Percentiles rank a stretch among this genome's conserved stretches.
phyloP scores from a whole-genome alignment of 768 basidiomycete genomes.

The Gymnopilus dilepis region DNA sequence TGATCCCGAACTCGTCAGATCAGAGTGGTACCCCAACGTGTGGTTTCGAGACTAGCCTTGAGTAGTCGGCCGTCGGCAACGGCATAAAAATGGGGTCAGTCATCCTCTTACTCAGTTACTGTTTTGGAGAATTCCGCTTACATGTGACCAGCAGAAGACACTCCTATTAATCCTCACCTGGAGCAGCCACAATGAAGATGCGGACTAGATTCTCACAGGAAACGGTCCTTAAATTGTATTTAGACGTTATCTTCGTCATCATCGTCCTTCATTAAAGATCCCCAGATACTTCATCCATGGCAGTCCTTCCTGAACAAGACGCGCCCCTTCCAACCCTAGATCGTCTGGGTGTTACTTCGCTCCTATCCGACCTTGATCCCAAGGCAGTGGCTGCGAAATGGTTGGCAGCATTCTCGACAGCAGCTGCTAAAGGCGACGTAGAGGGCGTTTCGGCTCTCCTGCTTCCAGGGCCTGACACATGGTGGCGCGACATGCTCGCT shows the following conservation, averaged over 20 bases:
- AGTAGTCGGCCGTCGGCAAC: neutral
- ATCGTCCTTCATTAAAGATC: neutral
- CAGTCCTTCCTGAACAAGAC: slow-evolving; percentile 14
- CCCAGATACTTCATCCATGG: neutral
- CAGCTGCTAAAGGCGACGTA: slow-evolving; percentile 14
- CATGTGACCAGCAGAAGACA: neutral
- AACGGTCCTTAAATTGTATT: neutral
- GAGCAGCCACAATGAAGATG: slow-evolving; percentile 1
- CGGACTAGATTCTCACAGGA: neutral
- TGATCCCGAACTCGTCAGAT: too few relatives aligned
- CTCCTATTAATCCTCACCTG: neutral
- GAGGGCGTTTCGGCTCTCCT: slow-evolving; percentile 25
- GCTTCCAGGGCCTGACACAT: slow-evolving; percentile 33
- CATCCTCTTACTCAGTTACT: too few relatives aligned
- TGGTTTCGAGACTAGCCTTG: too few relatives aligned
- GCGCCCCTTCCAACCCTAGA: slow-evolving; percentile 23
- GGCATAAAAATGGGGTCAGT: too few relatives aligned
- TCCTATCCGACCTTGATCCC: slow-evolving; percentile 11
- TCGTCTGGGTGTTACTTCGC: slow-evolving; percentile 18
- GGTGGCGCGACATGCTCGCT: slow-evolving; percentile 57
- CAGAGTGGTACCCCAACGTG: too few relatives aligned
- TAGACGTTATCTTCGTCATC: neutral
- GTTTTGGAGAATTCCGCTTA: neutral
- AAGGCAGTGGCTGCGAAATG: slow-evolving; percentile 24
- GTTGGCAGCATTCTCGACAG: slow-evolving; percentile 23